These are phyloP conservation scores for Nicotiana paniculata DNA, from an alignment of 257 asterid genomes.

Conservation along the genomic window DNA sequence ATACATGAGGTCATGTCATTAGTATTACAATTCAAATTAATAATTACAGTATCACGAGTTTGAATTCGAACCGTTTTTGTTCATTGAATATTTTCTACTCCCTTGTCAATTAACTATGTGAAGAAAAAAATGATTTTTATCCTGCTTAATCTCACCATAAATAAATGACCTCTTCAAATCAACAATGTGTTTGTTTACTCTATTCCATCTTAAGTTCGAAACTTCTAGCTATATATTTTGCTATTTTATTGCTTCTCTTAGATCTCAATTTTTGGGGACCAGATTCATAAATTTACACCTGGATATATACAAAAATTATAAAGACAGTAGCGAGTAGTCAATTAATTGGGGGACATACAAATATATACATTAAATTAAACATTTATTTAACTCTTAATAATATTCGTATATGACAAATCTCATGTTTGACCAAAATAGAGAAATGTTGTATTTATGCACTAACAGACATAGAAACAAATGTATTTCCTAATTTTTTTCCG, in stretches of 20 bases:
- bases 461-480: not conserved
- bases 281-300: not conserved
- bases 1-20: no score
- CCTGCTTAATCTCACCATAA: no score
- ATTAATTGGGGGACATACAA: not conserved
- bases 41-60: no score
- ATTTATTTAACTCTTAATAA: not conserved
- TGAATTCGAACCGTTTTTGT: no score
- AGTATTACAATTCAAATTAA: no score
- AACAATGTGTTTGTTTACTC: not conserved
- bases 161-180: not conserved
- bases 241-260: not conserved
- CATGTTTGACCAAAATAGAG: constrained; percentile 10
- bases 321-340: not conserved
- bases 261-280: constrained; percentile 9
- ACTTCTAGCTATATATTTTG: not conserved
- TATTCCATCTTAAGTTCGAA: not conserved
- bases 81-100: no score
- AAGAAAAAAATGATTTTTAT: no score
- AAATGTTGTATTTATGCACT: not conserved
- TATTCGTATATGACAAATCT: constrained; percentile 1
- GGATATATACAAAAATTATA: not conserved
- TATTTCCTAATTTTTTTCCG: constrained; percentile 7
- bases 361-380: not conserved
- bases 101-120: no score